Evolutionary conservation across 2,329 filamentous ascomycete species (phyloP), one percentile per base, ranked within the genome.

Genomic region (Lojkania enalia): DNA sequence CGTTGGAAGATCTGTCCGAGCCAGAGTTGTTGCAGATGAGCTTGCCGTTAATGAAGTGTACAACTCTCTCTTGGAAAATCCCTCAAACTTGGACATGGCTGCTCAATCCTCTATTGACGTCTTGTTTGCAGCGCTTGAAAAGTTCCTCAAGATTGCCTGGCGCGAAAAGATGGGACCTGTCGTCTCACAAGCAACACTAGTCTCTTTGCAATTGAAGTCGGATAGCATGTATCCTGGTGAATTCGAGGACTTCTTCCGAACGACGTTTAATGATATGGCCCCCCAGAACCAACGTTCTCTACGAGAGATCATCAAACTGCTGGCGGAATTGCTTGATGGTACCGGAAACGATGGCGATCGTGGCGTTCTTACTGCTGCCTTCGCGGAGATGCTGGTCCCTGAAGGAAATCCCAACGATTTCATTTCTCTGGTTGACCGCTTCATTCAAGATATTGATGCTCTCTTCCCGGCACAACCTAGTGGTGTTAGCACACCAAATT

Each of bases 331-430:
- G 20, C 80, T 96, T 5, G 90, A 95, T 53, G 90, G 89, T 2
- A 96, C 90, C 55, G 86, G 86, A 39, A 96, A 95, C 59, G 92
- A 96, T 63, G 87, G 90, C 21, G 92, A 96, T 64, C 82, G 91
- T 36, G 92, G 92, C 37, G 88, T 89, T 16, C 72, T 97, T 57
- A 96, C 90, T 0, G 83, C 89, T 33, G 88, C 90, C 1, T 96
- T 97, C 73, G 86, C 90, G 0, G 90, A 96, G 64, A 77, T 96
- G 39, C 75, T 97, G 5, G 87, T 94, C 2, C 81, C 84, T 3
- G 86, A 90, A 46, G 87, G 85, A 5, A 83, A 85, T 49, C 84
- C 90, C 1, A 84, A 88, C 47, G 82, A 90, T 51, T 94, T 92
- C 64, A 91, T 96, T 56, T 94, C 92, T 43, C 74, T 96, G 12